Percentiles rank a stretch among this genome's conserved stretches.
phyloP scores from a whole-genome alignment of 2,329 filamentous ascomycete species.

The Periconia sp. region DNA sequence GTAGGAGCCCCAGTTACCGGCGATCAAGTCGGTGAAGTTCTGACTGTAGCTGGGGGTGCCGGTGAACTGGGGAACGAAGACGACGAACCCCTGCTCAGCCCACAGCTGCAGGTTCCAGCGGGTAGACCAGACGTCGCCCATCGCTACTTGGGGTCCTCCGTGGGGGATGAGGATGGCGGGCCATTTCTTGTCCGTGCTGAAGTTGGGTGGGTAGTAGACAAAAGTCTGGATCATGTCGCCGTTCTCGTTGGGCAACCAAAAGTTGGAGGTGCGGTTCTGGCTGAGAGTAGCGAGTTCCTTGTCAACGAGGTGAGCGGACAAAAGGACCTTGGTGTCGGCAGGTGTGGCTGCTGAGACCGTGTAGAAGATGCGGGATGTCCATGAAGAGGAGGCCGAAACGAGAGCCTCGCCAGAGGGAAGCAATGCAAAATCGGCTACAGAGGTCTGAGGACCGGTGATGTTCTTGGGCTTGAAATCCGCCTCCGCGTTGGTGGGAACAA shows the following conservation, averaged over 20 bases:
- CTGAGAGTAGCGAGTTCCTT: constrained; percentile 68
- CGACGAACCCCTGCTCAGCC: constrained; percentile 84
- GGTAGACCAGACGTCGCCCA: constrained; percentile 74
- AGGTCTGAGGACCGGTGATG: constrained; percentile 48
- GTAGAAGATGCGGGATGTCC: constrained; percentile 39
- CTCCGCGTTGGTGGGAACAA: constrained; percentile 62
- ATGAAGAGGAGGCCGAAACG: constrained; percentile 32
- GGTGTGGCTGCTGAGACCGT: constrained; percentile 21
- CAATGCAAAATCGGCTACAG: constrained; percentile 51
- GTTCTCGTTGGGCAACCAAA: constrained; percentile 69
- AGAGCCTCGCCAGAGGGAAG: constrained; percentile 60
- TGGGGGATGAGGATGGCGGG: constrained; percentile 79
- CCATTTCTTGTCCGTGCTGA: constrained; percentile 71
- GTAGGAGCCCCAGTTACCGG: constrained; percentile 77
- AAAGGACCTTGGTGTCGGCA: constrained; percentile 45
- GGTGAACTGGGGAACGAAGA: constrained; percentile 78
- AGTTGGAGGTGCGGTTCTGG: constrained; percentile 63
- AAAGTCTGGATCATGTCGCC: constrained; percentile 63
- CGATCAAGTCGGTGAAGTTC: constrained; percentile 73
- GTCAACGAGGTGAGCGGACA: constrained; percentile 65
- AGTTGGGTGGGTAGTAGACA: constrained; percentile 64
- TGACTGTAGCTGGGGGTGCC: constrained; percentile 82
- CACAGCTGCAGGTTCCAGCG: constrained; percentile 85
- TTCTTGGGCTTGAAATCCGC: constrained; percentile 47
- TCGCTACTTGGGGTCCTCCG: constrained; percentile 77